Evolutionary conservation across 768 basidiomycete species (phyloP), one percentile per base, ranked within the genome.

Genomic region (Xerocomellus intermedius): DNA sequence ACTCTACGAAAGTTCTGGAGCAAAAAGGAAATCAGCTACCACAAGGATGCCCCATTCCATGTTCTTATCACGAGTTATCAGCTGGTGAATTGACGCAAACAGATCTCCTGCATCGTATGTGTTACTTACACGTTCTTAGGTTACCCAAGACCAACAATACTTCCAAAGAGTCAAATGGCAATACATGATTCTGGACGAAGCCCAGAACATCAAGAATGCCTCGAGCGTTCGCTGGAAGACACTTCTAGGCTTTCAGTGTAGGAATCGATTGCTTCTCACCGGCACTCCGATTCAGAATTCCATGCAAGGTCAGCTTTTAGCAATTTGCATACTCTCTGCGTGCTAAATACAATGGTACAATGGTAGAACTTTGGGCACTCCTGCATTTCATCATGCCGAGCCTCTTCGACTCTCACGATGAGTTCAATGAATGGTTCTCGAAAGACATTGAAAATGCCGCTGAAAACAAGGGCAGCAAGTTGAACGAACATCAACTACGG

Each of bases 301-400:
- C 21, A 98, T 99, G 97, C 96, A 98, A 79, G 94, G 95, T 92
- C 56, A 62, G 80, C 56, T 21, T 36, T 50, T 37, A 22, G 19
- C 10, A 47, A 48, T 12, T 26, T 16, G 33, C 16, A 17, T 46
- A 16, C 9, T 28, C 24, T 44, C 54, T 39, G 12, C 32, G 43
- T 22, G 24, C 53, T 64, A 41, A 61, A 30, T 17, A 42, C 12
- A 36, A 54, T 19, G 9, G 8, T 19, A 14, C 33, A 21, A 45
- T 59, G 42, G 17, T 64, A 96, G 97, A 99, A 73, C 78, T 99
- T 17, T 99, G 97, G 97, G 97, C 97, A 2, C 78, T 99, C 55
- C 78, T 99, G 41, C 97, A 99, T 70, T 99, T 99, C 77, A 98
- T 99, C 76, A 99, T 99, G 97, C 97, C 97, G 3, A 95, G 91